Conservation (phyloP, 2,329 filamentous ascomycete species). For the Thielaviopsis musarum region DNA sequence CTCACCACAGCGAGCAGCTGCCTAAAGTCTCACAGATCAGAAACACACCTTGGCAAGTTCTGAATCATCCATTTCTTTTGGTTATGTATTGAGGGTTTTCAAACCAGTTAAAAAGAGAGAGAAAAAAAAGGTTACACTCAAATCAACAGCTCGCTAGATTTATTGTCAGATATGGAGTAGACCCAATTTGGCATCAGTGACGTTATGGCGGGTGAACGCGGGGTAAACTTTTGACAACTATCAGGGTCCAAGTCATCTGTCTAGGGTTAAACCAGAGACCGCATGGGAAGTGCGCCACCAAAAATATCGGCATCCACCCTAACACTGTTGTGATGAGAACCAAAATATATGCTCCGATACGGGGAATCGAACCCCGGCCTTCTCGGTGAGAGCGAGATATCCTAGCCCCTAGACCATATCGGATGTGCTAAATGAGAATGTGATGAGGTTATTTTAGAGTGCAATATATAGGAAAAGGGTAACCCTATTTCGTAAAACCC, state of each 20-base stretch:
- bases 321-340: too few relatives aligned
- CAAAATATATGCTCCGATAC: constrained; percentile 13
- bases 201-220: neutral
- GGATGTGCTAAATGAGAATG: constrained; percentile 2
- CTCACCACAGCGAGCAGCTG: neutral
- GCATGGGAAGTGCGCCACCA: too few relatives aligned
- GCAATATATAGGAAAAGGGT: too few relatives aligned
- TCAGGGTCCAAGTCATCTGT: neutral
- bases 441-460: too few relatives aligned
- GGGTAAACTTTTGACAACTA: constrained; percentile 1
- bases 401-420: constrained; percentile 13
- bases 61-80: constrained; percentile 25
- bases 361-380: constrained; percentile 15
- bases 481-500: too few relatives aligned
- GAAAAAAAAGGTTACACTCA: too few relatives aligned
- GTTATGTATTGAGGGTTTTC: constrained; percentile 4
- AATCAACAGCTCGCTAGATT: neutral
- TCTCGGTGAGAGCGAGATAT: constrained; percentile 13
- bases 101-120: neutral
- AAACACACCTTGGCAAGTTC: constrained; percentile 25
- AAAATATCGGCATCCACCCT: too few relatives aligned
- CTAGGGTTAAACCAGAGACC: neutral
- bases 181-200: neutral
- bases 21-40: neutral
- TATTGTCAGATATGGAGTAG: neutral